These are phyloP conservation scores for Eremomyces bilateralis DNA, from an alignment of 495 filamentous ascomycete genomes.

Conservation along the genomic window DNA sequence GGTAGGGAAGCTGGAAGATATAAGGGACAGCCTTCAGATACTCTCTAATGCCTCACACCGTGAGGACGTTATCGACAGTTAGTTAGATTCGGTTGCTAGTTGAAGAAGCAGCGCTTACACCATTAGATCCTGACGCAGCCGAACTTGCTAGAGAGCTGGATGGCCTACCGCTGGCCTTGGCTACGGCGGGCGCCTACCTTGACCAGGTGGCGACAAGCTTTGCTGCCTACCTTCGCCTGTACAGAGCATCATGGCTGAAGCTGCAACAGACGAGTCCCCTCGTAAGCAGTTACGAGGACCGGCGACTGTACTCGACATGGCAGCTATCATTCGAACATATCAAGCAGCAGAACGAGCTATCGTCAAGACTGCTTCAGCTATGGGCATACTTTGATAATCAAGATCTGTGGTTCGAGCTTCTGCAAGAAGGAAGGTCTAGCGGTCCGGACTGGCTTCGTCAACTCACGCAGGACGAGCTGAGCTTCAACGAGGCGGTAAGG, in stretches of 20 bases:
- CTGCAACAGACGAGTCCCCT: constrained; percentile 4
- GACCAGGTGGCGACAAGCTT: constrained; percentile 4
- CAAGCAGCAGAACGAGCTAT: not conserved
- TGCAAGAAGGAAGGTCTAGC: constrained; percentile 2
- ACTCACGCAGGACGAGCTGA: constrained; percentile 5
- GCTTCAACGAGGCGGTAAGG: constrained; percentile 4
- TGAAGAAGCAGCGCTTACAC: not conserved
- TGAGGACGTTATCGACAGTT: constrained; percentile 7
- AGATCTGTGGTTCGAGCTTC: constrained; percentile 8
- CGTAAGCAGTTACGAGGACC: constrained; percentile 6
- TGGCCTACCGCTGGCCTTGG: constrained; percentile 10
- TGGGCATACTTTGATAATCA: constrained; percentile 10
- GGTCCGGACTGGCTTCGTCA: constrained; percentile 3
- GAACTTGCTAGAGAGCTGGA: constrained; percentile 8
- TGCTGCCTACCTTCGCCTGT: constrained; percentile 4
- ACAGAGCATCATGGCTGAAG: constrained; percentile 5
- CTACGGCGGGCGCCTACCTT: constrained; percentile 11
- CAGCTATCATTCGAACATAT: constrained; percentile 7
- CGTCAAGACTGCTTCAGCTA: constrained; percentile 9
- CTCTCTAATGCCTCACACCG: constrained; percentile 17
- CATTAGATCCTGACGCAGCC: constrained; percentile 3
- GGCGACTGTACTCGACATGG: constrained; percentile 10
- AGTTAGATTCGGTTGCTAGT: not conserved
- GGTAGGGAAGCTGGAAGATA: constrained; percentile 16
- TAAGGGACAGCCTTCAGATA: constrained; percentile 18